Base-by-base conservation (phyloP, 108 stramenopile species). In the Conticribra guillardii region DNA sequence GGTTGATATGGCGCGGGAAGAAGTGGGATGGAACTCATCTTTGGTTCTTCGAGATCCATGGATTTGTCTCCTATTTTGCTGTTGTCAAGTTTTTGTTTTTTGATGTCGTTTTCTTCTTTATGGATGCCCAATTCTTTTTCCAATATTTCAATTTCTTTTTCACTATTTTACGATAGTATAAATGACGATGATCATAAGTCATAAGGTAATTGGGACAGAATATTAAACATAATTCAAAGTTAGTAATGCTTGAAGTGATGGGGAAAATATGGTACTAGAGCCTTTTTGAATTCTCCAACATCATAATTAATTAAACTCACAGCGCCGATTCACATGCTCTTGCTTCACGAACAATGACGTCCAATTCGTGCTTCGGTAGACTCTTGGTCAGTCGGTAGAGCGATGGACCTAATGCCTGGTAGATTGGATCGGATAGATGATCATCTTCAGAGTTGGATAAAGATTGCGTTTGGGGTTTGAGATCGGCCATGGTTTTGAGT, bases 361-460 rank as follows among this genome's bases (percentile, higher is more conserved):
- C 67, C 18, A 95, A 69, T 65, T 95, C 93, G 19, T 67, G 51
- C 18, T 54, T 54, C 32, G 93, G 93, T 9, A 95, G 44, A 15
- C 89, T 89, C 21, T 79, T 70, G 11, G 89, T 85, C 37, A 95
- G 49, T 15, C 89, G 83, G 45, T 69, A 78, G 34, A 94, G 62
- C 0, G 89, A 41, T 51, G 50, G 50, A 4, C 50, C 19, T 19
- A 21, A 19, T 18, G 50, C 4, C 16, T 51, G 4, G 9, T 19
- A 16, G 50, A 51, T 21, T 21, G 4, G 50, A 4, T 51, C 50
- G 16, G 4, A 11, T 4, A 51, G 2, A 5, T 26, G 30, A 30
- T 3, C 56, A 18, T 31, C 64, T 41, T n/a, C n/a, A n/a, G n/a
- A n/a, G n/a, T n/a, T n/a, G n/a, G n/a, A n/a, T n/a, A n/a, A n/a